Conservation (phyloP, 2,329 filamentous ascomycete species). For the Diaporthe citriasiana region DNA sequence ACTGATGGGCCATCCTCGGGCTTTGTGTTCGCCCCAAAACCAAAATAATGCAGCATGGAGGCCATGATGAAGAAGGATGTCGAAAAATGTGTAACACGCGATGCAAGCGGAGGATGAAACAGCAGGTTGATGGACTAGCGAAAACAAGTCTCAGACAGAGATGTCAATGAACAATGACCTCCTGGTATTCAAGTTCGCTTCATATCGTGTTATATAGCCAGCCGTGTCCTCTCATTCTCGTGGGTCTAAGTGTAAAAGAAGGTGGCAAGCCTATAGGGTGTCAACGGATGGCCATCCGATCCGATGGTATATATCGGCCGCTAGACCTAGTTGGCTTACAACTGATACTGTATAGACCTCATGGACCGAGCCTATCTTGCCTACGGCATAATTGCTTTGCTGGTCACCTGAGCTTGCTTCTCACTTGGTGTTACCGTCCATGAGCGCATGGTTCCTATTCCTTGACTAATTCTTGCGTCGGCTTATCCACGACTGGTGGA, state of each 20-base stretch:
- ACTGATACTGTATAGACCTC: constrained; percentile 9
- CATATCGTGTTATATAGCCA: constrained; percentile 21
- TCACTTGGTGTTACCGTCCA: constrained; percentile 6
- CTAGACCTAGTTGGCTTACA: constrained; percentile 15
- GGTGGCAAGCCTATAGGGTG: not conserved
- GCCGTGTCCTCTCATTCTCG: constrained; percentile 14
- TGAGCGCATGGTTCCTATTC: not conserved
- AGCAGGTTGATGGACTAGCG: not conserved
- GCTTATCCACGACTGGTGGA: constrained; percentile 15
- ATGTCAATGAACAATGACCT: not conserved
- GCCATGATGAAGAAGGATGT: constrained; percentile 16
- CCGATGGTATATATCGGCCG: constrained; percentile 24
- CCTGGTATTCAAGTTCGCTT: not conserved
- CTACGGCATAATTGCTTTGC: constrained; percentile 14
- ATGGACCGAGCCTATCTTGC: constrained; percentile 24
- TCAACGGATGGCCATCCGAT: constrained; percentile 20
- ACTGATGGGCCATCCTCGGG: constrained; percentile 46
- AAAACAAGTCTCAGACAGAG: not conserved
- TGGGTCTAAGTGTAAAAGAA: not conserved
- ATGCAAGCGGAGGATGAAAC: not conserved
- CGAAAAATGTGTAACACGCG: not conserved
- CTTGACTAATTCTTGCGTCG: constrained; percentile 22
- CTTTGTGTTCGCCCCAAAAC: constrained; percentile 28
- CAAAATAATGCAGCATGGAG: constrained; percentile 33
- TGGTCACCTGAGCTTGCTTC: constrained; percentile 20